phyloP scores from a whole-genome alignment of 805 yeast species.

The Candida cerambycidarum region DNA sequence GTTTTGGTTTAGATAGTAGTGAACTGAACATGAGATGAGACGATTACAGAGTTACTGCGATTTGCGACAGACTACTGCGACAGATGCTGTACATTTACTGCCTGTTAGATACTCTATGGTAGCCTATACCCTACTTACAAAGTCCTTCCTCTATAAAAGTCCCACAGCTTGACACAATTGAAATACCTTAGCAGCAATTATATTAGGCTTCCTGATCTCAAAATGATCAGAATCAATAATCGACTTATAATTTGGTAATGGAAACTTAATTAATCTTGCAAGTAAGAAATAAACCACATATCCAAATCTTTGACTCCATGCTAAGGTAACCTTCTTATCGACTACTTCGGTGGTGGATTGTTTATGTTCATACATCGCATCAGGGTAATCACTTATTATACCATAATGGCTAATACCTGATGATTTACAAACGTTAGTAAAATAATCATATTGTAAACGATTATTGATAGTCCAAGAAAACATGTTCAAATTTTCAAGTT shows the following conservation, averaged over 20 bases:
- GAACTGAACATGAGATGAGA: slow-evolving; percentile 34
- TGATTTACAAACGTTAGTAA: slow-evolving; percentile 23
- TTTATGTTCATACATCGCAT: slow-evolving; percentile 18
- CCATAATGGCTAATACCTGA: slow-evolving; percentile 33
- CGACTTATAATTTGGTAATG: background rate
- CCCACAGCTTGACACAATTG: slow-evolving; percentile 5
- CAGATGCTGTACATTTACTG: too few species aligned
- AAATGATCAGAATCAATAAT: slow-evolving; percentile 2
- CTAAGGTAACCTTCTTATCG: slow-evolving; percentile 5
- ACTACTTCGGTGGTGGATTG: background rate
- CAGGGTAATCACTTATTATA: slow-evolving; percentile 38
- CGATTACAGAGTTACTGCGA: background rate
- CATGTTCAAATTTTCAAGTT: slow-evolving; percentile 30
- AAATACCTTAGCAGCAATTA: background rate
- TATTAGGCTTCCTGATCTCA: background rate
- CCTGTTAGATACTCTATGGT: too few species aligned
- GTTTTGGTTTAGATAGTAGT: slow-evolving; percentile 33
- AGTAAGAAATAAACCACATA: background rate
- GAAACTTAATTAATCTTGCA: background rate
- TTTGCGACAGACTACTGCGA: too few species aligned
- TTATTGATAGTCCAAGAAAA: slow-evolving; percentile 43
- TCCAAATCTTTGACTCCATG: background rate
- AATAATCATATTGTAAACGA: slow-evolving; percentile 34
- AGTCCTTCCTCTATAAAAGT: too few species aligned
- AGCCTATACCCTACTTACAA: too few species aligned